Evolutionary conservation across 352 stramenopile genomes (phyloP), one percentile per base, ranked within the genome.

Genomic region (Phytophthora cajani): DNA sequence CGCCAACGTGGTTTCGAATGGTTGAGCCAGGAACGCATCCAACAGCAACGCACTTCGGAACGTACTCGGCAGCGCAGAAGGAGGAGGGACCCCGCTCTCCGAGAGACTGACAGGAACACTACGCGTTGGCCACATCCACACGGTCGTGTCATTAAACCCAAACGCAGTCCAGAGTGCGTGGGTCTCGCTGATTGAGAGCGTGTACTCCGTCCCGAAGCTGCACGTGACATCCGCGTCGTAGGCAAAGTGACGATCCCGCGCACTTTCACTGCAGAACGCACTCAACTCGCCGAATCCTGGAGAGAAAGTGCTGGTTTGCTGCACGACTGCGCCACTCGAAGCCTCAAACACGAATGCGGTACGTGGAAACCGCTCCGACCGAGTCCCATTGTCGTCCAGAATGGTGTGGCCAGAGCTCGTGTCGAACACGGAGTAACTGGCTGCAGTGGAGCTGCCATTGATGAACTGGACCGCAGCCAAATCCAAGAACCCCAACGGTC

Each of bases 1-100:
- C n/a, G 68, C 67, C 3, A 58, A 25, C 3, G n/a, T 23, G 0
- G 68, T 62, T 16, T 44, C 23, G 25, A 89, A 88, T 8, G 84
- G 84, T 46, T 89, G 81, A 1, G 66, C 77, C 10, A 90, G 55
- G 27, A 90, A 88, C 0, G 77, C 77, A 36, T 91, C 77, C 36
- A 90, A 61, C 27, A 91, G 12, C 42, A 91, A 33, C 1, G 78
- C 74, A 4, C 55, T 69, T 58, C 80, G 67, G 17, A 71, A 77
- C 5, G 74, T 72, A 4, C 6, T 58, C 6, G 68, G 32, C 2
- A 74, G 21, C 9, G 66, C 17, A 6, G 71, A 72, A n/a, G 38
- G 50, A 33, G 17, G 4, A 11, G 70, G 53, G 8, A 71, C 64
- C 3, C 62, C 49, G 8, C 73, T 72, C 16, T 19, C 32, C 17